These are phyloP conservation scores for Fusarium sp. DNA, from an alignment of 2,329 filamentous ascomycete species.

Conservation along the genomic window DNA sequence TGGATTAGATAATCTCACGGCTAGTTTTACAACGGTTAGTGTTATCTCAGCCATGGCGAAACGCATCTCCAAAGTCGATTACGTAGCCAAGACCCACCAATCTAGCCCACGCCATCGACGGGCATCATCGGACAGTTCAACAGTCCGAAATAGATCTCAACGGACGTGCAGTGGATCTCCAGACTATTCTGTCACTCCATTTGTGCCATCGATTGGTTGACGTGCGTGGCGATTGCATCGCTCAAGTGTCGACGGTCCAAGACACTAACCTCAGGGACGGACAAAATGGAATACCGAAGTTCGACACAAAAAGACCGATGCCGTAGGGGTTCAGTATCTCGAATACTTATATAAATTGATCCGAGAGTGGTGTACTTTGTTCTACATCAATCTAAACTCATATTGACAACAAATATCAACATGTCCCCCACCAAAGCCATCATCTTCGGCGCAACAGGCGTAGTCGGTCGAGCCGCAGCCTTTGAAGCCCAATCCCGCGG, in stretches of 20 bases:
- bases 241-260: not conserved
- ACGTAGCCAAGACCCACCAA: not conserved
- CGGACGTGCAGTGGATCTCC: not conserved
- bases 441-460: slow-evolving; percentile 29
- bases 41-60: not conserved
- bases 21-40: too few species aligned
- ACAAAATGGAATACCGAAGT: slow-evolving; percentile 1
- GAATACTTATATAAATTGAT: not conserved
- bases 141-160: not conserved
- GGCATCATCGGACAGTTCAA: not conserved
- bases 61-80: not conserved
- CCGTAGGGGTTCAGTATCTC: not conserved
- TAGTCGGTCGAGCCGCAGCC: slow-evolving; percentile 22
- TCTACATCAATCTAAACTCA: too few species aligned
- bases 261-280: not conserved
- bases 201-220: not conserved
- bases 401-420: rapidly evolving
- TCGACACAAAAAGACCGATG: not conserved
- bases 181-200: not conserved
- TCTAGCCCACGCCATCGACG: not conserved
- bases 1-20: too few species aligned
- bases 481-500: slow-evolving; percentile 23
- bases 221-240: not conserved
- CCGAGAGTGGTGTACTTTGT: rapidly evolving
- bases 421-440: slow-evolving; percentile 24